Evolutionary conservation across 2,329 filamentous ascomycete genomes (phyloP), one percentile per base, ranked within the genome.

Genomic region (Elsinoe batatas): DNA sequence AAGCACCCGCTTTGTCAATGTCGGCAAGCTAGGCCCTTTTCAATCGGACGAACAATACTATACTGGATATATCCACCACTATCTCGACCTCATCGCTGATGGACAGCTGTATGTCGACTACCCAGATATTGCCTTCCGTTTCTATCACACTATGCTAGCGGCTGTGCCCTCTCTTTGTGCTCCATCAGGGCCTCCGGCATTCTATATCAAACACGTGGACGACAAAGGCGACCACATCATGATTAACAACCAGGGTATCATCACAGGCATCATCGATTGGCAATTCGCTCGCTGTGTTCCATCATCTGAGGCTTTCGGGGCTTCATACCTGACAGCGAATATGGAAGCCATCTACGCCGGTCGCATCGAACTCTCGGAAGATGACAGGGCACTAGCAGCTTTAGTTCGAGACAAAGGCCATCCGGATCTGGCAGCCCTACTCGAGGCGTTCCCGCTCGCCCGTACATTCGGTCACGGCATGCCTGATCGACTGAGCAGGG

Each of bases 171-270:
- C 3, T 8, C 35, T 22, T 8, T 18, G 3, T 30, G 3, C 3
- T 5, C 15, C 6, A 13, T 2, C 5, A 43, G 17, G n/a, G 2
- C 3, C 3, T 5, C 10, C 18, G 36, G 5, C 35, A 2, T 56
- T 56, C 62, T 77, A 72, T 56, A 62, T 79, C 7, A 77, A 74
- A 59, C 70, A 76, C 60, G 62, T 67, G n/a, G 71, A 76, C 56
- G 74, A 78, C 58, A 78, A 77, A 60, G 74, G 72, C 2, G 73
- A 77, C 53, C 74, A 78, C 47, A 69, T 79, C 12, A 64, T 79
- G 1, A 70, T 72, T 1, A 71, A 79, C 57, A 66, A 74, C 3
- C 47, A 74, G 6, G 74, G 67, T 57, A 73, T 75, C 56, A 70
- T 79, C 33, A 76, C 71, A 5, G 74, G 72, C 1, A 73, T 79